Conservation (phyloP, 441 rosid species). For the Dalechampia spathulata region DNA sequence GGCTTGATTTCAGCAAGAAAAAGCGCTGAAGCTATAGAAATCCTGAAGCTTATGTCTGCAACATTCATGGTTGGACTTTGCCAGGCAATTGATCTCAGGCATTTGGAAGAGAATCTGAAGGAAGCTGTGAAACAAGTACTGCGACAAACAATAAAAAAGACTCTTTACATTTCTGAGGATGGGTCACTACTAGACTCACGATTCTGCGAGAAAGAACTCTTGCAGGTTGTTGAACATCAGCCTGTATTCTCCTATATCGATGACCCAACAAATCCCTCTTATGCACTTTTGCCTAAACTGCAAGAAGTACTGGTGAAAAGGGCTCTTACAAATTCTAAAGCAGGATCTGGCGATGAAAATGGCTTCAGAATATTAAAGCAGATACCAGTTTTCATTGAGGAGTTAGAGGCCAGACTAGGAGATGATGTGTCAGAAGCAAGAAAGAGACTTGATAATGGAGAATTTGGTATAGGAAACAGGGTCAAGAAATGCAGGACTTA, state of each 20-base stretch:
- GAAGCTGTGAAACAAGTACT: slow-evolving; percentile 32
- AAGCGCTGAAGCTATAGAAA: slow-evolving; percentile 58
- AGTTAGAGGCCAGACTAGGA: slow-evolving; percentile 20
- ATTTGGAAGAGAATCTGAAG: slow-evolving; percentile 62
- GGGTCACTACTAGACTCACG: slow-evolving; percentile 27
- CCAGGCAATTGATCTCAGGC: slow-evolving; percentile 54
- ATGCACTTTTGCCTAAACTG: slow-evolving; percentile 27
- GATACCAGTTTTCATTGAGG: slow-evolving; percentile 28
- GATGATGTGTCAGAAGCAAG: slow-evolving; percentile 26
- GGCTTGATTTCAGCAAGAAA: slow-evolving; percentile 71
- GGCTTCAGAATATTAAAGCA: slow-evolving; percentile 26
- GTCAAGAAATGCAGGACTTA: slow-evolving; percentile 30
- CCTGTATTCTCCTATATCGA: slow-evolving; percentile 44
- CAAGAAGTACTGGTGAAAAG: slow-evolving; percentile 27
- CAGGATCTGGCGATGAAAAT: slow-evolving; percentile 8
- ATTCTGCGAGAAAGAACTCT: slow-evolving; percentile 50
- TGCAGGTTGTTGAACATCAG: slow-evolving; percentile 48
- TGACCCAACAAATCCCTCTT: slow-evolving; percentile 44
- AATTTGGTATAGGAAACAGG: slow-evolving; percentile 16
- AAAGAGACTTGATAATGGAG: slow-evolving; percentile 22
- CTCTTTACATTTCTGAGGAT: slow-evolving; percentile 35
- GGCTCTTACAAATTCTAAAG: slow-evolving; percentile 20
- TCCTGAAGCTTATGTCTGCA: slow-evolving; percentile 54
- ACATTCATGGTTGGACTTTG: slow-evolving; percentile 52
- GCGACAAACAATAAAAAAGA: slow-evolving; percentile 39